Evolutionary conservation across 306 rosid species (phyloP).

Genomic region (Acmispon strigosus): DNA sequence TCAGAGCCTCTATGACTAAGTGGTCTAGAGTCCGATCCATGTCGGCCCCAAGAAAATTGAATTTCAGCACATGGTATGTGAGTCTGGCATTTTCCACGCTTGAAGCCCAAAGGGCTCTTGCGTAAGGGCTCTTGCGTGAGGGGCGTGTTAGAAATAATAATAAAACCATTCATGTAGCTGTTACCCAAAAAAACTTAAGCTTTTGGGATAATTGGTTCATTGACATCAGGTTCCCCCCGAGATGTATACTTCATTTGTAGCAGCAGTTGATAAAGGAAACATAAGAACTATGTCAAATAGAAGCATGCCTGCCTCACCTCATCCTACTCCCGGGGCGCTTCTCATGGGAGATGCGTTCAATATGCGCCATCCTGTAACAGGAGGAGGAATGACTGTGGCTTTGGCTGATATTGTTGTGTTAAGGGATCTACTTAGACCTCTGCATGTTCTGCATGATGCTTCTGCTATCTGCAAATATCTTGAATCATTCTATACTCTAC

Average conservation of each 20-base stretch:
- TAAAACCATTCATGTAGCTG: too few species aligned
- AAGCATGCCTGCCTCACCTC: conserved; percentile 67
- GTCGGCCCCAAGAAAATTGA: too few species aligned
- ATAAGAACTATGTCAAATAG: conserved; percentile 62
- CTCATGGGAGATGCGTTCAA: conserved; percentile 79
- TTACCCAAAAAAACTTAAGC: too few species aligned
- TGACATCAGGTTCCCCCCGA: conserved; percentile 67
- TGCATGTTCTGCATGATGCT: conserved; percentile 32
- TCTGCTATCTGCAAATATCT: conserved; percentile 39
- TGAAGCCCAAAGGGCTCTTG: too few species aligned
- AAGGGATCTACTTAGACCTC: conserved; percentile 41
- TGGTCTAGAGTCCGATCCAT: too few species aligned
- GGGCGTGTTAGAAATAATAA: too few species aligned
- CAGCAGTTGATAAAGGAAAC: conserved; percentile 64
- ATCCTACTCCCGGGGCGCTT: conserved; percentile 63
- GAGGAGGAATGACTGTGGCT: conserved; percentile 85
- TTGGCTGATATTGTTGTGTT: conserved; percentile 56
- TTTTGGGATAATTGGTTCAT: too few species aligned
- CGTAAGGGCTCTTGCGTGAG: too few species aligned
- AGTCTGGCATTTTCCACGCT: too few species aligned
- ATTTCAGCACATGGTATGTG: too few species aligned
- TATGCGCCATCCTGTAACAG: conserved; percentile 82
- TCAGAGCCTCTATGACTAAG: too few species aligned
- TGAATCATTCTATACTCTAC: conserved; percentile 44
- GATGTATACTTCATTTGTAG: conserved; percentile 38